Conservation (phyloP, 164 flowering plant species). For the Hamamelis virginiana region DNA sequence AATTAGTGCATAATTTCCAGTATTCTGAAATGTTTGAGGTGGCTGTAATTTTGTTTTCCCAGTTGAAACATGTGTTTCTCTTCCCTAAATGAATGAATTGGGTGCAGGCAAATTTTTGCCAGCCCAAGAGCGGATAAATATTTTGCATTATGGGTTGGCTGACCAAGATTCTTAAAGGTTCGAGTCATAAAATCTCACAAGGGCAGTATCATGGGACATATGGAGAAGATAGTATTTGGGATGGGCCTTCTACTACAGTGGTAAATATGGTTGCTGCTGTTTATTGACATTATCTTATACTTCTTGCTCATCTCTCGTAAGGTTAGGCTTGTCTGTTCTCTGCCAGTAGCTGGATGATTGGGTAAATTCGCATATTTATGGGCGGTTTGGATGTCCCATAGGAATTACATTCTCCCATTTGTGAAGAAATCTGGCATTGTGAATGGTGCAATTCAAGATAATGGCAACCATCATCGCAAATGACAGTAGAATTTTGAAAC, state of each 20-base stretch:
- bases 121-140: neutral
- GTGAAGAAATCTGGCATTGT: too few species aligned
- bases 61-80: neutral
- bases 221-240: conserved; percentile 31
- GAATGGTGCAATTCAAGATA: too few species aligned
- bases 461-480: too few species aligned
- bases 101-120: conserved; percentile 12
- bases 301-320: too few species aligned
- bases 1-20: neutral
- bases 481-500: too few species aligned
- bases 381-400: too few species aligned
- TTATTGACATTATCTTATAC: too few species aligned
- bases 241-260: conserved; percentile 36
- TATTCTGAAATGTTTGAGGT: neutral
- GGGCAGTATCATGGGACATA: conserved; percentile 41
- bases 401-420: too few species aligned
- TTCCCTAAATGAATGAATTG: neutral
- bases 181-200: conserved; percentile 36
- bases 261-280: conserved; percentile 25
- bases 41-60: neutral
- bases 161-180: conserved; percentile 54
- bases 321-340: too few species aligned
- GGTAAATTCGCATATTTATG: too few species aligned
- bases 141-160: conserved; percentile 53
- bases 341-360: too few species aligned